Evolutionary conservation across 75 land plant species (phyloP).

Genomic region (Pseudotsuga menziesii): DNA sequence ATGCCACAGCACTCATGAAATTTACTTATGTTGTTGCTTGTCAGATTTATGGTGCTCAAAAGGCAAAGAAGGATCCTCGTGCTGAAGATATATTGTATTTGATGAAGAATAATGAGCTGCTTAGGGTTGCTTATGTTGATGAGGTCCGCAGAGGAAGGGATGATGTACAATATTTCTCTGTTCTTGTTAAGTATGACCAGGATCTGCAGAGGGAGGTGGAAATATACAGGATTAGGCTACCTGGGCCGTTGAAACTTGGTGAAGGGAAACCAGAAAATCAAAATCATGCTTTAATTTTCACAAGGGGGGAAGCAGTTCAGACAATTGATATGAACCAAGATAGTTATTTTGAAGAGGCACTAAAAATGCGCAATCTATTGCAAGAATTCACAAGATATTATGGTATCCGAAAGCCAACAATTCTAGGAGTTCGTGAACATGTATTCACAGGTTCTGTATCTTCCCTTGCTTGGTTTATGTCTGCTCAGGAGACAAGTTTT

Average conservation of each 20-base stretch:
- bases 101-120: slow-evolving; percentile 80
- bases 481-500: slow-evolving; percentile 94
- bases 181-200: slow-evolving; percentile 84
- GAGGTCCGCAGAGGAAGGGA: slow-evolving; percentile 48
- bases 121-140: slow-evolving; percentile 92
- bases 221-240: slow-evolving; percentile 73
- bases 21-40: slow-evolving; percentile 94
- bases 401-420: slow-evolving; percentile 83
- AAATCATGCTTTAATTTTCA: slow-evolving; percentile 93
- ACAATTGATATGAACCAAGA: slow-evolving; percentile 99
- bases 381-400: slow-evolving; percentile 65
- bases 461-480: slow-evolving; percentile 98
- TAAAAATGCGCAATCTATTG: slow-evolving; percentile 87
- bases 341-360: slow-evolving; percentile 93
- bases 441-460: slow-evolving; percentile 95
- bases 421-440: slow-evolving; percentile 91
- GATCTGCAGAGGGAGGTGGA: slow-evolving; percentile 67
- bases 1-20: slow-evolving; percentile 87
- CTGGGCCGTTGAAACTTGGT: slow-evolving; percentile 89
- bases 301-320: slow-evolving; percentile 95
- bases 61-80: slow-evolving; percentile 58
- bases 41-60: slow-evolving; percentile 93
- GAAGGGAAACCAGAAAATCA: slow-evolving; percentile 99
- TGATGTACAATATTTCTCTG: slow-evolving; percentile 54
- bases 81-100: slow-evolving; percentile 78